A percentile compares a stretch with the other conserved stretches of the same genome.
Evolutionary conservation across 805 yeast species (phyloP).

Genomic region (Priceomyces haplophilus): DNA sequence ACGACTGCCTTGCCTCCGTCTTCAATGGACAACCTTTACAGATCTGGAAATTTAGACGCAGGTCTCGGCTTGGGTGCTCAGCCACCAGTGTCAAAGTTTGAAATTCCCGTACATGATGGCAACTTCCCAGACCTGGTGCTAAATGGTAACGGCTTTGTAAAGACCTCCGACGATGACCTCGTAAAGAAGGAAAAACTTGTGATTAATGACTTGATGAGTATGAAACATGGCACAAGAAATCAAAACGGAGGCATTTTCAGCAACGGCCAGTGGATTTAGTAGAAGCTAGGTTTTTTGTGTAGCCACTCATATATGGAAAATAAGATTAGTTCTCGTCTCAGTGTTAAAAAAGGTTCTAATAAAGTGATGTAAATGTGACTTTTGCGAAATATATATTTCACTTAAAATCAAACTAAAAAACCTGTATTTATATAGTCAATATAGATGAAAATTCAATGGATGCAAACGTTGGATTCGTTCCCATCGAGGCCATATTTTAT

Average conservation of each 20-base stretch:
- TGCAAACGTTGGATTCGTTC: slow-evolving; percentile 65
- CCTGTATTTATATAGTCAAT: no score
- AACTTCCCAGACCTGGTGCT: slow-evolving; percentile 18
- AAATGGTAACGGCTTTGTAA: slow-evolving; percentile 4
- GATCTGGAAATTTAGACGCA: slow-evolving; percentile 1
- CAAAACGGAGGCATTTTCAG: slow-evolving; percentile 2
- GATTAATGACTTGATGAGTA: slow-evolving; percentile 25
- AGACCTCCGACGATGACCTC: slow-evolving; percentile 14
- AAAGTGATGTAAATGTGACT: no score
- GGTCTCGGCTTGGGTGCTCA: slow-evolving; percentile 8
- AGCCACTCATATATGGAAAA: no score
- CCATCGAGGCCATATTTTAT: slow-evolving; percentile 85
- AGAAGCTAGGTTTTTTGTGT: not conserved
- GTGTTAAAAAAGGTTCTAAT: no score
- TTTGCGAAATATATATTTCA: not conserved
- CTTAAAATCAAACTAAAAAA: no score
- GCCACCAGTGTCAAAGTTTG: slow-evolving; percentile 19
- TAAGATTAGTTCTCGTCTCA: no score
- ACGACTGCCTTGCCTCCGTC: slow-evolving; percentile 1
- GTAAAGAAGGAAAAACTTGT: slow-evolving; percentile 30
- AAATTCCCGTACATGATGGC: slow-evolving; percentile 19
- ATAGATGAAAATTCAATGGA: slow-evolving; percentile 21
- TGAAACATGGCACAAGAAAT: slow-evolving; percentile 15
- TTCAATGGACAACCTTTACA: not conserved
- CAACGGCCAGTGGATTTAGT: slow-evolving; percentile 2